Evolutionary conservation across 352 stramenopile species (phyloP).

Genomic region (Phytophthora fragariaefolia): DNA sequence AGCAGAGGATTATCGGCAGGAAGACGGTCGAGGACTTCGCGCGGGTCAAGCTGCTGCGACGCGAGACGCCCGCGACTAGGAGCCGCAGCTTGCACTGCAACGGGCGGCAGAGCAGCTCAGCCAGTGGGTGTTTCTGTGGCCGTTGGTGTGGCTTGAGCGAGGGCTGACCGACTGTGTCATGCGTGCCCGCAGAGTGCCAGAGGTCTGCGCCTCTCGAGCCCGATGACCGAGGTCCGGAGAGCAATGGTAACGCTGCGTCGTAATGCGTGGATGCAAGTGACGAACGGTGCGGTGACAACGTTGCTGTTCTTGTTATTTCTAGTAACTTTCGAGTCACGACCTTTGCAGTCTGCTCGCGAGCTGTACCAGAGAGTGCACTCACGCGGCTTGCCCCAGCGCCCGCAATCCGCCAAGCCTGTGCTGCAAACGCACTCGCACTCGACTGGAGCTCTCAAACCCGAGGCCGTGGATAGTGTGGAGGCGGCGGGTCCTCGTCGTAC

Average conservation of each 20-base stretch:
- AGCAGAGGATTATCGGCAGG: slow-evolving; percentile 55
- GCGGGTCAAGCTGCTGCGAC: slow-evolving; percentile 47
- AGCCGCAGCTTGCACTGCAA: slow-evolving; percentile 62
- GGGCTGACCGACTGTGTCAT: neutral
- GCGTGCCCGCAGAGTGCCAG: neutral
- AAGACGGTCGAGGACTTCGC: slow-evolving; percentile 66
- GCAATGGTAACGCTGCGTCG: slow-evolving; percentile 5
- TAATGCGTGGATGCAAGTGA: neutral
- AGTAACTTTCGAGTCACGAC: slow-evolving; percentile 22
- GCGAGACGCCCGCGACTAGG: slow-evolving; percentile 37
- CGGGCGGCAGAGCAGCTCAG: slow-evolving; percentile 12
- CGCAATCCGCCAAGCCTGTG: slow-evolving; percentile 59
- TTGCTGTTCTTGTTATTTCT: neutral
- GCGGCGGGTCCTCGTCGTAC: neutral
- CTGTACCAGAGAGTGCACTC: neutral
- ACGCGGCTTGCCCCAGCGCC: slow-evolving; percentile 31
- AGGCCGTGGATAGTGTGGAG: slow-evolving; percentile 1
- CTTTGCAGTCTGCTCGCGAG: slow-evolving; percentile 36
- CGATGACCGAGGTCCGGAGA: slow-evolving; percentile 1
- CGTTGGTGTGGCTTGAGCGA: too few species aligned
- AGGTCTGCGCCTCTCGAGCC: neutral
- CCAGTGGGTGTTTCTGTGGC: too few species aligned
- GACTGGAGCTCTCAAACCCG: slow-evolving; percentile 19
- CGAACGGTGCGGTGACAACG: neutral
- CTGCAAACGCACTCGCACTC: slow-evolving; percentile 28